phyloP scores from a whole-genome alignment of 495 filamentous ascomycete species.

The Podospora didyma region DNA sequence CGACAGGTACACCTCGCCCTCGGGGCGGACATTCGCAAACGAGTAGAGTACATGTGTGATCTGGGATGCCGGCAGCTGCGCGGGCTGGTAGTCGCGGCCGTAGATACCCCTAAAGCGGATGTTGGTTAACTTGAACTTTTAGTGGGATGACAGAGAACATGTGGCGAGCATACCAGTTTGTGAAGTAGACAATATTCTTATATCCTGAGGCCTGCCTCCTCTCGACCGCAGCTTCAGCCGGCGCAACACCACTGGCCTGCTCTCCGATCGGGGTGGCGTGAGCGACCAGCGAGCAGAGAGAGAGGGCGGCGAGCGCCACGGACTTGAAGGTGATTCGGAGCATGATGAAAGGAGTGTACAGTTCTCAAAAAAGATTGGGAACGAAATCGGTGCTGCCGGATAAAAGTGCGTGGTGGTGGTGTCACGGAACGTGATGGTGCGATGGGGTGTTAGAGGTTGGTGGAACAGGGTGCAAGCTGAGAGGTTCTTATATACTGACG shows the following conservation, averaged over 20 bases:
- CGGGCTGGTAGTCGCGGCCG: conserved; percentile 72
- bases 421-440: not conserved
- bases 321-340: conserved; percentile 9
- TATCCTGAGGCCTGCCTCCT: conserved; percentile 22
- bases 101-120: conserved; percentile 66
- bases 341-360: not conserved
- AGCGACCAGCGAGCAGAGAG: conserved; percentile 10
- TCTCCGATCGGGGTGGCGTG: conserved; percentile 3
- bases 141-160: not conserved
- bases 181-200: conserved; percentile 44
- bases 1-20: conserved; percentile 71
- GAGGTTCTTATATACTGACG: too few species aligned
- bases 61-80: conserved; percentile 73
- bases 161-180: conserved; percentile 36
- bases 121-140: conserved; percentile 7
- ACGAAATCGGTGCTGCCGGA: not conserved
- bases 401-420: not conserved
- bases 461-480: too few species aligned
- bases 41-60: conserved; percentile 86
- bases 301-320: conserved; percentile 17
- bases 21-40: conserved; percentile 79
- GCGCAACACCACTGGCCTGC: not conserved
- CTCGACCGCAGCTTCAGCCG: not conserved
- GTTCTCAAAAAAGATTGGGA: not conserved
- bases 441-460: too few species aligned